Conservation (phyloP, 768 basidiomycete species). For the Mycena rebaudengoi region DNA sequence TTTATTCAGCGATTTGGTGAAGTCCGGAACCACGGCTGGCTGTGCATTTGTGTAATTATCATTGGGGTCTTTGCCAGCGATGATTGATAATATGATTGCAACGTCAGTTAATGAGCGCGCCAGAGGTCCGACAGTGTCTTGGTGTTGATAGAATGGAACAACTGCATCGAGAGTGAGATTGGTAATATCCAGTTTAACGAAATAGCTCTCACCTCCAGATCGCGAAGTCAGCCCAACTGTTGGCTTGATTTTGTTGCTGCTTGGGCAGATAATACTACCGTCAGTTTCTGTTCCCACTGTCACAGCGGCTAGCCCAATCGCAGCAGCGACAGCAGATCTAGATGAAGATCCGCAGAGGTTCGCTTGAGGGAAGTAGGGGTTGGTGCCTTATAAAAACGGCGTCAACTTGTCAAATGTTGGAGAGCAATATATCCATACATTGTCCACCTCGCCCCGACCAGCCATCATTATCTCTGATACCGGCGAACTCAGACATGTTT, state of each 20-base stretch:
- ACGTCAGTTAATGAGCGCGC: conserved; percentile 62
- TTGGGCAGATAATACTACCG: conserved; percentile 64
- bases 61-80: conserved; percentile 62
- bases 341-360: conserved; percentile 67
- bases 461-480: conserved; percentile 56
- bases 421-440: no score
- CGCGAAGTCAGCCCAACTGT: conserved; percentile 68
- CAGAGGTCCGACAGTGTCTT: conserved; percentile 69
- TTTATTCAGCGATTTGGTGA: conserved; percentile 56
- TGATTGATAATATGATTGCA: conserved; percentile 62
- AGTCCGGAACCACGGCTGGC: conserved; percentile 63
- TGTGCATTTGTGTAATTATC: conserved; percentile 64
- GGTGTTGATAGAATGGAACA: conserved; percentile 63
- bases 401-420: not conserved
- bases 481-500: conserved; percentile 62
- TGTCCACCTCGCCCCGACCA: conserved; percentile 69
- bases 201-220: conserved; percentile 57
- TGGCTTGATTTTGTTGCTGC: conserved; percentile 64
- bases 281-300: conserved; percentile 60
- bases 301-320: conserved; percentile 60
- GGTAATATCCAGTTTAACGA: not conserved
- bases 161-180: conserved; percentile 42
- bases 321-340: conserved; percentile 63
- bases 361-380: conserved; percentile 57
- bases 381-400: conserved; percentile 31